Base-by-base conservation (phyloP, 352 stramenopile species). In the Phytophthora lateralis region DNA sequence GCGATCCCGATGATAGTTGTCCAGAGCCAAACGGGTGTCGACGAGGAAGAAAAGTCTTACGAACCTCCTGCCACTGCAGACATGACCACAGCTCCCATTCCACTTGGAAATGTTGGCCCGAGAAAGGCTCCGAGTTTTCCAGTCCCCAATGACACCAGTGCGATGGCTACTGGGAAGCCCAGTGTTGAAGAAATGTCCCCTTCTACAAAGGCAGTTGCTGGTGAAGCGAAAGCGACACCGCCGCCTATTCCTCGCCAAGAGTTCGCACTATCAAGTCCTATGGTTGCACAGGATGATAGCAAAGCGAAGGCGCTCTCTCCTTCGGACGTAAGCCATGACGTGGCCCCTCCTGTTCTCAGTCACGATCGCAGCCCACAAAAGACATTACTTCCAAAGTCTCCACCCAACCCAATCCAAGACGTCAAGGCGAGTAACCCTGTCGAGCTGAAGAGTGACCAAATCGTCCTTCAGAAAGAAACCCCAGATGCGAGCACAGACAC, bases 1-100 rank as follows among this genome's bases (percentile, higher is more conserved):
- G 42, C 37, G 14, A 64, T 63, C 14, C 50, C 50, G 1, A 37
- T 21, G 34, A 63, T 63, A 39, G 38, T 58, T 34, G 47, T 45
- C 18, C 49, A 63, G 10, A 63, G 48, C n/a, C 29, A 32, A 10
- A 32, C 12, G 11, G 14, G 21, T 7, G 17, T 17, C 21, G 32
- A 57, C 39, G 46, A 8, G 9, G 38, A 60, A 9, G 35, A 53
- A 14, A 56, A 68, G 43, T 5, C 26, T 27, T 12, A 7, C 6
- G 49, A 46, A 4, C 10, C 30, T 18, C 1, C 14, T 9, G 18
- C 12, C 4, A 30, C 18, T 17, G 35, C 18, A 10, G 20, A 35
- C 18, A 52, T 58, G 29, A 20, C 26, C 2, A 2, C 35, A 38
- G 43, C 26, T 11, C 10, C 38, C 12, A 20, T 49, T 46, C 44